A percentile compares a stretch with the other conserved stretches of the same genome.
phyloP scores from a whole-genome alignment of 2,329 filamentous ascomycete species.

The Alternaria metachromatica region DNA sequence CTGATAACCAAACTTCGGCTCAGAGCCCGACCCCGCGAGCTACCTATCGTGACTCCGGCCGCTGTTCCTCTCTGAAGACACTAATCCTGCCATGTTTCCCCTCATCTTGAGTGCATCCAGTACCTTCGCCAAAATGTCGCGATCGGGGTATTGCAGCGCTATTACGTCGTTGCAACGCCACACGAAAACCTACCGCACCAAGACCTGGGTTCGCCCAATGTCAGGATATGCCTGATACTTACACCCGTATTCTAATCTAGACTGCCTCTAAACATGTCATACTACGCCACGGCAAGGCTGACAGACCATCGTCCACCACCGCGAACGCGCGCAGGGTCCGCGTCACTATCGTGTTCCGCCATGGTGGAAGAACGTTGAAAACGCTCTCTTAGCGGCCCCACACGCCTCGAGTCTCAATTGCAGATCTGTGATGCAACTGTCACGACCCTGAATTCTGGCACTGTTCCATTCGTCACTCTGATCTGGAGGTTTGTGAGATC shows the following conservation, averaged over 20 bases:
- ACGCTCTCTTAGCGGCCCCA: conserved; percentile 10
- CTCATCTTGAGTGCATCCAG: not conserved
- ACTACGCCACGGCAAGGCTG: not conserved
- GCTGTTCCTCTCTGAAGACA: not conserved
- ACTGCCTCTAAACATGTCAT: not conserved
- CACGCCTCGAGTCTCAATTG: not conserved
- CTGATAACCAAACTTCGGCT: conserved; percentile 13
- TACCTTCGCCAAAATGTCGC: not conserved
- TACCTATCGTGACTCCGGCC: not conserved
- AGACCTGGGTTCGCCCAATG: not conserved
- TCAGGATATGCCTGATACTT: not conserved
- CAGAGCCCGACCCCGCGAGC: not conserved
- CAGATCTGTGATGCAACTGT: not conserved
- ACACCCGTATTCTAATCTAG: not conserved
- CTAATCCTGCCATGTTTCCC: not conserved
- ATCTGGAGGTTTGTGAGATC: conserved; percentile 2
- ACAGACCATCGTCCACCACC: not conserved
- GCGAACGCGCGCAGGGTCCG: not conserved
- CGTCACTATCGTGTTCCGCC: not conserved
- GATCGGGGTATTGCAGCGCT: not conserved
- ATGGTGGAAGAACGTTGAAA: conserved; percentile 5
- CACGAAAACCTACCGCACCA: not conserved
- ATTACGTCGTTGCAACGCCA: conserved; percentile 13
- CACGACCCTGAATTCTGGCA: not conserved
- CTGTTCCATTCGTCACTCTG: conserved; percentile 7